Evolutionary conservation across 768 basidiomycete genomes (phyloP).

Genomic region (Termitomyces sp.): DNA sequence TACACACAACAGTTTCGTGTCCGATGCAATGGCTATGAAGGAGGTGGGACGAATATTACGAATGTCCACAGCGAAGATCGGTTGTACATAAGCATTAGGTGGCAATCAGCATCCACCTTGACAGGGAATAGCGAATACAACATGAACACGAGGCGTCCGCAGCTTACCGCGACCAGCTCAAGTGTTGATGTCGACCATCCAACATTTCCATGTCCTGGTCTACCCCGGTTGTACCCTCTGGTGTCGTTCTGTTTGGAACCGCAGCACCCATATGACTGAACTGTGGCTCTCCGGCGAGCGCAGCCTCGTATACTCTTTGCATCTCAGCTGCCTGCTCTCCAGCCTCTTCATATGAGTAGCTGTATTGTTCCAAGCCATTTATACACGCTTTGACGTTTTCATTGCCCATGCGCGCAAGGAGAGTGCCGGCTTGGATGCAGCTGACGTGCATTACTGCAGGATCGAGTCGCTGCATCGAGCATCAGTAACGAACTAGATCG

Average conservation of each 20-base stretch:
- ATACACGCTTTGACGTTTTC: conserved; percentile 83
- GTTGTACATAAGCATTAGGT: background rate
- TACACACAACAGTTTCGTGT: background rate
- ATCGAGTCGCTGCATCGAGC: conserved; percentile 54
- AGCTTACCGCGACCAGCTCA: conserved; percentile 4
- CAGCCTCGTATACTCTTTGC: conserved; percentile 42
- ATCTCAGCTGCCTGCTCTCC: conserved; percentile 73
- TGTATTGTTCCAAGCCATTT: conserved; percentile 82
- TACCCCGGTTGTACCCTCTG: conserved; percentile 15
- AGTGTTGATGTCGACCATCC: conserved; percentile 2
- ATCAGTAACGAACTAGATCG: conserved; percentile 3
- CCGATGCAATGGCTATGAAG: background rate
- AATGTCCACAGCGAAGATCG: background rate
- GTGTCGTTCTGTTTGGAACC: conserved; percentile 25
- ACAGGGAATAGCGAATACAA: background rate
- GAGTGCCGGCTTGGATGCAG: conserved; percentile 76
- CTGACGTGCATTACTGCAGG: conserved; percentile 88
- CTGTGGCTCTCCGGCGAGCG: conserved; percentile 35
- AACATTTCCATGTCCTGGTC: conserved; percentile 14
- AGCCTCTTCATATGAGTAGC: conserved; percentile 81
- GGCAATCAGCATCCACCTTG: background rate
- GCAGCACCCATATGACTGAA: conserved; percentile 43
- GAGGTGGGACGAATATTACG: background rate
- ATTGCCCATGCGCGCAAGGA: conserved; percentile 78
- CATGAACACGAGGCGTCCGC: background rate